Evolutionary conservation across 2,329 filamentous ascomycete species (phyloP).

Genomic region (Epichloe festucae): DNA sequence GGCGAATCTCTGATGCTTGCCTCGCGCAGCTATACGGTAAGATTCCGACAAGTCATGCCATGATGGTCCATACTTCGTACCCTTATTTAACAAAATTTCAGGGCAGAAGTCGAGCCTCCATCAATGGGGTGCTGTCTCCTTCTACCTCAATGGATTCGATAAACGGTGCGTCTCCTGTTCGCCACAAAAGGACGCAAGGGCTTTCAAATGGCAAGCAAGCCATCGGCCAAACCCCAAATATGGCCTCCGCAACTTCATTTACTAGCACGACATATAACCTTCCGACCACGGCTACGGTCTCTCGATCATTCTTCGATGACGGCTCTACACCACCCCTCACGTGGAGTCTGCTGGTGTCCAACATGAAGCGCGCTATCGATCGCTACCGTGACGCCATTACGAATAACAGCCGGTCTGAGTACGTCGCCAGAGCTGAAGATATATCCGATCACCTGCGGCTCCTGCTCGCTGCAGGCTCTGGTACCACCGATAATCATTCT

Average conservation of each 20-base stretch:
- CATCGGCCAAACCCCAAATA: constrained; percentile 34
- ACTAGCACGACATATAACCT: constrained; percentile 45
- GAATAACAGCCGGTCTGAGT: constrained; percentile 72
- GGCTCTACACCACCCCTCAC: constrained; percentile 67
- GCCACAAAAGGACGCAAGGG: constrained; percentile 43
- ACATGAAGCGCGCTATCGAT: constrained; percentile 86
- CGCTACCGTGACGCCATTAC: constrained; percentile 83
- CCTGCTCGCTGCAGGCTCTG: constrained; percentile 86
- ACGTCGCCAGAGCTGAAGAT: constrained; percentile 88
- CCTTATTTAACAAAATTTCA: constrained; percentile 13
- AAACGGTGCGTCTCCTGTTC: constrained; percentile 51
- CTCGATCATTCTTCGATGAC: constrained; percentile 83
- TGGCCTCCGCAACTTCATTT: constrained; percentile 48
- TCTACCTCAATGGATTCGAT: constrained; percentile 88
- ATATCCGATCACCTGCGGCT: constrained; percentile 93
- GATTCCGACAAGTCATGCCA: constrained; percentile 10
- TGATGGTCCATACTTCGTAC: not conserved
- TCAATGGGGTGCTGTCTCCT: constrained; percentile 62
- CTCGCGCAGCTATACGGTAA: constrained; percentile 57
- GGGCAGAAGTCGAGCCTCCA: constrained; percentile 53
- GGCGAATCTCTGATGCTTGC: constrained; percentile 57
- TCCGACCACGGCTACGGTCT: constrained; percentile 47
- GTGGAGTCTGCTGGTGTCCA: constrained; percentile 80
- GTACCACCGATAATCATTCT: constrained; percentile 96
- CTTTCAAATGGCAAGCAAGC: constrained; percentile 27